Percentiles rank a stretch among this genome's conserved stretches.
Conservation (phyloP, 1,284 basidiomycete species). For the Taiwanofungus camphoratus region DNA sequence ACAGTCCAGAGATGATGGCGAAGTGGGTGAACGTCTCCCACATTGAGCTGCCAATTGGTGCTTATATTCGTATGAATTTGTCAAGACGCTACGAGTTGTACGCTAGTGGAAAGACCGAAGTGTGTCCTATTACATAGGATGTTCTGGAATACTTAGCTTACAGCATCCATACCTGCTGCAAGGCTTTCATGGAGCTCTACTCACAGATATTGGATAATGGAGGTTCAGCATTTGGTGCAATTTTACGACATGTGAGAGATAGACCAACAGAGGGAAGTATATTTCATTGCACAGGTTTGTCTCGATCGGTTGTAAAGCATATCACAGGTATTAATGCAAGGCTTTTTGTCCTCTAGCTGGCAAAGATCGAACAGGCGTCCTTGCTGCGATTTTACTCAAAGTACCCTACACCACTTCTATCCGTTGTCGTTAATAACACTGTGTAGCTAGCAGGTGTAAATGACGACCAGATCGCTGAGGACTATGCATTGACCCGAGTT, state of each 20-base stretch:
- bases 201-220: slow-evolving; percentile 73
- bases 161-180: slow-evolving; percentile 3
- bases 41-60: slow-evolving; percentile 2
- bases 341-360: slow-evolving; percentile 38
- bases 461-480: slow-evolving; percentile 56
- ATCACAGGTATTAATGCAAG: neutral
- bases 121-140: slow-evolving; percentile 22
- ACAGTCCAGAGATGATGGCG: slow-evolving; percentile 76
- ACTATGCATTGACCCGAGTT: slow-evolving; percentile 69
- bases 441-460: slow-evolving; percentile 62
- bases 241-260: slow-evolving; percentile 67
- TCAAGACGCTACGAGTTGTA: slow-evolving; percentile 68
- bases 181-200: slow-evolving; percentile 79
- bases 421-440: neutral
- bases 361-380: slow-evolving; percentile 75
- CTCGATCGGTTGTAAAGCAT: neutral
- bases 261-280: slow-evolving; percentile 55
- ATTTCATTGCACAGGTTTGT: slow-evolving; percentile 68
- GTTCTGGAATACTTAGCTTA: neutral
- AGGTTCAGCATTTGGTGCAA: slow-evolving; percentile 54
- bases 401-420: slow-evolving; percentile 31
- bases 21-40: slow-evolving; percentile 52
- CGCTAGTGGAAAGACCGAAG: slow-evolving; percentile 73
- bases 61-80: slow-evolving; percentile 15
- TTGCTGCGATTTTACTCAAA: slow-evolving; percentile 66